These are phyloP conservation scores for Talaromyces sp. DNA, from an alignment of 2,329 filamentous ascomycete species.

Conservation along the genomic window DNA sequence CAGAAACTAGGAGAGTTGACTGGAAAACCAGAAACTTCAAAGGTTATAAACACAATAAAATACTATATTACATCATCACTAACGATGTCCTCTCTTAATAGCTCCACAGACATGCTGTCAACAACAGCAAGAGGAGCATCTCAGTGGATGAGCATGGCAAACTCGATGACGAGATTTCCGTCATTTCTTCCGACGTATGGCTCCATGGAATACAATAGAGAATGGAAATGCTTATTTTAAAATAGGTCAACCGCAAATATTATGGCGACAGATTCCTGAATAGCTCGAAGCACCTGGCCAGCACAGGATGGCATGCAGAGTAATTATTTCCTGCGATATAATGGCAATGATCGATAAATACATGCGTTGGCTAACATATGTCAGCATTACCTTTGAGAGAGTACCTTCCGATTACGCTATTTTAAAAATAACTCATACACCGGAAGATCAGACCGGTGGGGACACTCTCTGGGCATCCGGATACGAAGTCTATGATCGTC, in stretches of 20 bases:
- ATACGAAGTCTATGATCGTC: slow-evolving; percentile 40
- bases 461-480: slow-evolving; percentile 42
- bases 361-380: slow-evolving; percentile 38
- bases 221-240: not conserved
- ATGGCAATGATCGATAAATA: slow-evolving; percentile 7
- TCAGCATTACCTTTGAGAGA: slow-evolving; percentile 46
- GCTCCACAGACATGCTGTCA: slow-evolving; percentile 22
- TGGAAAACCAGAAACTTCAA: slow-evolving; percentile 42
- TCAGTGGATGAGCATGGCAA: slow-evolving; percentile 41
- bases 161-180: slow-evolving; percentile 45
- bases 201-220: not conserved
- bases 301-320: slow-evolving; percentile 48
- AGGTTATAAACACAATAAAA: slow-evolving; percentile 26
- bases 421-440: slow-evolving; percentile 39
- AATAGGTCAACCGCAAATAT: not conserved
- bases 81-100: slow-evolving; percentile 40
- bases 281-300: not conserved
- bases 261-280: not conserved
- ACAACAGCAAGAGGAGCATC: not conserved
- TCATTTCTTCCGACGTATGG: slow-evolving; percentile 41
- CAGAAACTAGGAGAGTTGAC: slow-evolving; percentile 44
- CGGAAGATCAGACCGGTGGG: slow-evolving; percentile 29
- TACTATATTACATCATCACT: not conserved
- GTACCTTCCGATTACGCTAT: slow-evolving; percentile 45
- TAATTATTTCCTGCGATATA: not conserved